Base-by-base conservation (phyloP, 345 rosid species). In the Ceriops zippeliana region DNA sequence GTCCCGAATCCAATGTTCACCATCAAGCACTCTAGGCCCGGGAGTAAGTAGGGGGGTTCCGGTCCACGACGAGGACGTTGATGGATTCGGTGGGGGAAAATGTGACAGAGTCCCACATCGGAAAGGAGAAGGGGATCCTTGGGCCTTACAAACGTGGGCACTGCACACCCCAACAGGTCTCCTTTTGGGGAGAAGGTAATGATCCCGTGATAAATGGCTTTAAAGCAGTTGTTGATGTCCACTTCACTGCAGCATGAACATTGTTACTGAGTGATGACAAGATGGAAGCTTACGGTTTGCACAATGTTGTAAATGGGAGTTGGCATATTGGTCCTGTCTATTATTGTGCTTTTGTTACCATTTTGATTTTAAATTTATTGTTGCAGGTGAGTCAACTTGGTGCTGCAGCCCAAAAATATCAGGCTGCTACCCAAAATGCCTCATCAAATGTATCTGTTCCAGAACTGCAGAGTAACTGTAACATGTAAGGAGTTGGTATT, bases 371-470 rank as follows among this genome's bases (percentile, higher is more conserved):
- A 24, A 24, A 56, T 52, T 2, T 3, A 7, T 21, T 70, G 69
- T 22, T 73, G 76, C 86, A 95, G 98, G 98, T 95, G 67, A 87
- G 84, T 82, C 96, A 90, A 79, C 92, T 92, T 65, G 97, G 90
- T 26, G 81, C 87, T 7, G 97, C 95, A 24, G 97, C 99, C 66
- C 97, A 89, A 52, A 95, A 89, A 64, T 92, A 90, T 78, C 99
- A 95, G 74, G 84, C 90, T 71, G 90, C 92, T 6, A 80, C 92
- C 74, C 99, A 91, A 75, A 95, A 83, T 66, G 90, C 91, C 62
- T 80, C 98, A 61, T 74, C 96, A 34, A 90, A 83, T 82, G 76
- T 90, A 65, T 84, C 97, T 74, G 86, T 81, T 21, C 85, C 89
- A 4, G 99, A 95, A 76, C 68, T 95, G 72, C 98, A 91, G 77